A percentile compares a stretch with the other conserved stretches of the same genome.
Evolutionary conservation across 345 rosid genomes (phyloP).

Genomic region (Rhodamnia argentea): DNA sequence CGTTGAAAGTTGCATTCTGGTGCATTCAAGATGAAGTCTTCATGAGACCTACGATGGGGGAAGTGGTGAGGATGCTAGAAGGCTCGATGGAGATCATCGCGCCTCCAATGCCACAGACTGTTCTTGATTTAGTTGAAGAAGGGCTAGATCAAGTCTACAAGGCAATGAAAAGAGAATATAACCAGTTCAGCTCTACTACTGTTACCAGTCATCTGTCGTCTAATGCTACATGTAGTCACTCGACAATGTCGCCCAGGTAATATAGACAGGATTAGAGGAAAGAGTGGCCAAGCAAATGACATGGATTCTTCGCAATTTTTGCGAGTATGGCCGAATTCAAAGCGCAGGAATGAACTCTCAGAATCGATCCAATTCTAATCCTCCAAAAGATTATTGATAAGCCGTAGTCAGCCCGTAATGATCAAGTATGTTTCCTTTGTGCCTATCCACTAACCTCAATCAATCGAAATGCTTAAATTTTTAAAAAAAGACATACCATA

Average conservation of each 20-base stretch:
- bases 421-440: not conserved
- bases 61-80: constrained; percentile 64
- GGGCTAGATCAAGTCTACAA: constrained; percentile 69
- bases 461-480: not conserved
- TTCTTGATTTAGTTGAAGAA: constrained; percentile 69
- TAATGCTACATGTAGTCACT: constrained; percentile 70
- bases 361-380: not conserved
- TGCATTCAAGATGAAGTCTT: constrained; percentile 61
- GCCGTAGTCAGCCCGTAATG: not conserved
- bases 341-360: not conserved
- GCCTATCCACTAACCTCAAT: not conserved
- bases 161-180: constrained; percentile 73
- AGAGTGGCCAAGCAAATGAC: not conserved
- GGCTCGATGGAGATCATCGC: constrained; percentile 36
- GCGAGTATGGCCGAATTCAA: not conserved
- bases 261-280: not conserved
- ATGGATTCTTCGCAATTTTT: not conserved
- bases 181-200: constrained; percentile 46
- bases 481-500: not conserved
- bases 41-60: constrained; percentile 68
- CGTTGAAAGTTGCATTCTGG: constrained; percentile 61
- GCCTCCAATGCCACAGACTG: constrained; percentile 87
- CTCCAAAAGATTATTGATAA: not conserved
- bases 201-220: constrained; percentile 34
- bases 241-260: constrained; percentile 90